Percentiles rank a stretch among this genome's conserved stretches.
phyloP scores from a whole-genome alignment of 345 rosid genomes.

The Pugionium cornutum region DNA sequence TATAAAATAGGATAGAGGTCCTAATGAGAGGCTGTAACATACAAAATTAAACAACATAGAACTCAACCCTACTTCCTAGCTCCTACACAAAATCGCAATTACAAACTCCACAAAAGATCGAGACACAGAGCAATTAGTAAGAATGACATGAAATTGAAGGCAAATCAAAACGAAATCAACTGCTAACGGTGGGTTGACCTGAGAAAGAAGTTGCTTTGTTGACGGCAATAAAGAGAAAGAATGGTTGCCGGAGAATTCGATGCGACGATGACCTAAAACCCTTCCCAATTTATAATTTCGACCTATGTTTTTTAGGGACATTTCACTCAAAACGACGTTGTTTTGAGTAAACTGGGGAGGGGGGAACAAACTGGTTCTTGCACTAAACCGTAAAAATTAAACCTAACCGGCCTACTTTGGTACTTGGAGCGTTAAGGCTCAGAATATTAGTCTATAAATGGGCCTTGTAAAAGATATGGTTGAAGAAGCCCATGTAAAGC shows the following conservation, averaged over 20 bases:
- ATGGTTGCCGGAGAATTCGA: constrained; percentile 28
- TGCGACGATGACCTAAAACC: constrained; percentile 26
- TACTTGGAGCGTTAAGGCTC: not conserved
- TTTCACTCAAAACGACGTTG: constrained; percentile 7
- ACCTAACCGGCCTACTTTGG: not conserved
- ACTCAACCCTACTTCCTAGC: not conserved
- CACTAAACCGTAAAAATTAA: not conserved
- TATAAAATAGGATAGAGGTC: not conserved
- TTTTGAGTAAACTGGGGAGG: not conserved
- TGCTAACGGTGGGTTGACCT: not conserved
- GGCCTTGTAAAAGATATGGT: not conserved
- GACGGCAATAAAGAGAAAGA: constrained; percentile 17
- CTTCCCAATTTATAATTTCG: not conserved
- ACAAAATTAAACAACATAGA: not conserved
- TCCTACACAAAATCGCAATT: not conserved
- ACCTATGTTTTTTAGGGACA: not conserved
- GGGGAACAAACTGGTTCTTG: not conserved
- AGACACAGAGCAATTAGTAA: not conserved
- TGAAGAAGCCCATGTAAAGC: constrained; percentile 5
- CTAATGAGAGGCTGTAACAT: not conserved
- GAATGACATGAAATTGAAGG: not conserved
- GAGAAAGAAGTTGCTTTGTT: constrained; percentile 16
- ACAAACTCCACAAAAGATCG: not conserved
- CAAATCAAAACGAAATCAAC: not conserved
- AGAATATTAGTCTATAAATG: not conserved